These are phyloP conservation scores for Lentinus brumalis DNA, from an alignment of 768 basidiomycete genomes.

Conservation along the genomic window DNA sequence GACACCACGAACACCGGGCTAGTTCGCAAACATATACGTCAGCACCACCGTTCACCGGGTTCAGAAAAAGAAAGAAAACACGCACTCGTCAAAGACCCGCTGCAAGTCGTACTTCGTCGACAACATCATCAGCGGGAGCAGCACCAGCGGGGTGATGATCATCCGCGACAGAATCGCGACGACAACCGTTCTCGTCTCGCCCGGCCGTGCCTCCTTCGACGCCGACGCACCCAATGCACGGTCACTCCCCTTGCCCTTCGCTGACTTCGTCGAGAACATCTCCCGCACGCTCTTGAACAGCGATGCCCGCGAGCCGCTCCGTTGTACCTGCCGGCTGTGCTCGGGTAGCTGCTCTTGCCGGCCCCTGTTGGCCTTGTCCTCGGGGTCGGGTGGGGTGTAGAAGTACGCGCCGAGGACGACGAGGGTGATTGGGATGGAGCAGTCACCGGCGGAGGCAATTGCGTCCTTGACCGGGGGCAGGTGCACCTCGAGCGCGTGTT, in stretches of 20 bases:
- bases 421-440: slow-evolving; percentile 86
- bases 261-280: slow-evolving; percentile 40
- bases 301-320: slow-evolving; percentile 33
- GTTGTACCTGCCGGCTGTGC: slow-evolving; percentile 18
- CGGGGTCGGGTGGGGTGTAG: slow-evolving; percentile 45
- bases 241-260: slow-evolving; percentile 18
- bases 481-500: slow-evolving; percentile 65
- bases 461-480: slow-evolving; percentile 71
- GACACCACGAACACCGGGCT: slow-evolving; percentile 89
- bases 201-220: slow-evolving; percentile 38
- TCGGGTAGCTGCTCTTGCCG: slow-evolving; percentile 10
- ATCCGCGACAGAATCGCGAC: slow-evolving; percentile 84
- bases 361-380: slow-evolving; percentile 8
- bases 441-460: slow-evolving; percentile 66
- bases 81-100: slow-evolving; percentile 75
- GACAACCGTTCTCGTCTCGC: slow-evolving; percentile 83
- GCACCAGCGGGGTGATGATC: slow-evolving; percentile 77
- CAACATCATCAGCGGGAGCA: slow-evolving; percentile 75
- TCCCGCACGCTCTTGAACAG: slow-evolving; percentile 46
- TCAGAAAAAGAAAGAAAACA: slow-evolving; percentile 20
- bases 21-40: not conserved
- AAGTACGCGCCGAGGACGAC: slow-evolving; percentile 95
- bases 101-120: slow-evolving; percentile 61
- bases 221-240: slow-evolving; percentile 16
- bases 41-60: slow-evolving; percentile 1